A percentile compares a stretch with the other conserved stretches of the same genome.
These are phyloP conservation scores for Trichoderma lentiforme DNA, from an alignment of 2,329 filamentous ascomycete genomes.

Conservation along the genomic window DNA sequence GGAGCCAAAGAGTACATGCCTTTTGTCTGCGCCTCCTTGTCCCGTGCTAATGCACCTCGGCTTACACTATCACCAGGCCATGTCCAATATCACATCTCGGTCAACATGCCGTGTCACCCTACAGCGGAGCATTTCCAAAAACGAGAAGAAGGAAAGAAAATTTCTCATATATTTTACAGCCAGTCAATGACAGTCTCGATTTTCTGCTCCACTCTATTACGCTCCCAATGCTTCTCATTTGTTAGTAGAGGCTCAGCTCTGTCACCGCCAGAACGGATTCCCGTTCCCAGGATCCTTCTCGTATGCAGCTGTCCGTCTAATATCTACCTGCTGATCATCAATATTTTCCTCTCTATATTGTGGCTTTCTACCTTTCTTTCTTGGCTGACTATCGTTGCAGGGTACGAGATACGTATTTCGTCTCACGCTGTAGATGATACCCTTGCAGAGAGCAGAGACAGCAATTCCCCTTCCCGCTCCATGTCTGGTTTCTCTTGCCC, in stretches of 20 bases:
- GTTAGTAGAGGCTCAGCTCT: background rate
- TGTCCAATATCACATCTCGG: slow-evolving; percentile 12
- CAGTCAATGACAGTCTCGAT: background rate
- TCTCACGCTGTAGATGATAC: background rate
- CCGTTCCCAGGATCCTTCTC: background rate
- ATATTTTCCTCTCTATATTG: background rate
- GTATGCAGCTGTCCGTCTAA: background rate
- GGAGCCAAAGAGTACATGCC: background rate
- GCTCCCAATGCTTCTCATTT: background rate
- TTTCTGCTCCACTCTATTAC: background rate
- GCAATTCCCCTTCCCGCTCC: background rate
- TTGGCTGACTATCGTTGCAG: background rate
- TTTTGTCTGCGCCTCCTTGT: background rate
- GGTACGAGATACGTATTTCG: background rate
- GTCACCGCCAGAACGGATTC: slow-evolving; percentile 4
- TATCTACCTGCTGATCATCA: background rate
- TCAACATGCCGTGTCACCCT: slow-evolving; percentile 11
- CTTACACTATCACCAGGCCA: background rate
- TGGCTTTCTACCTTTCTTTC: background rate
- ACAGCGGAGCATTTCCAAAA: background rate
- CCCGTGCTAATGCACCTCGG: slow-evolving; percentile 3
- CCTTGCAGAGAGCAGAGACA: slow-evolving; percentile 2
- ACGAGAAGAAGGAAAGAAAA: background rate
- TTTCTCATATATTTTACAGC: background rate
- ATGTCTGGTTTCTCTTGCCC: background rate